A percentile compares a stretch with the other conserved stretches of the same genome.
Evolutionary conservation across 2,329 filamentous ascomycete genomes (phyloP).

Genomic region (Didymella lethalis): DNA sequence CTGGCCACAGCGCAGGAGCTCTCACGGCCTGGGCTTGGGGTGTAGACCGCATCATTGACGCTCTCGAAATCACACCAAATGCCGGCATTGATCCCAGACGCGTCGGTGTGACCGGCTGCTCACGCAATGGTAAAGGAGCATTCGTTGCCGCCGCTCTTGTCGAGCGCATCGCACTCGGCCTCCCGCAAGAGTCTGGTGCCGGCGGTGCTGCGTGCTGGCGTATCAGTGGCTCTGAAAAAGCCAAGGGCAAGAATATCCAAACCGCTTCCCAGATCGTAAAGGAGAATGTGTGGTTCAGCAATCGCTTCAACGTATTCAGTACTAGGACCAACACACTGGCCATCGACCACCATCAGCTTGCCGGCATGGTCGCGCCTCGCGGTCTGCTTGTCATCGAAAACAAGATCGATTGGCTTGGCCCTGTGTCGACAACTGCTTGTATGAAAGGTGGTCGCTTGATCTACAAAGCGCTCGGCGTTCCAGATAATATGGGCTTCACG

Average conservation of each 20-base stretch:
- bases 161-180: slow-evolving; percentile 65
- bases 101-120: slow-evolving; percentile 68
- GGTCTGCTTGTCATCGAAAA: slow-evolving; percentile 66
- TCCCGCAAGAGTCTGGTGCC: slow-evolving; percentile 68
- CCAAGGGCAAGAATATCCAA: slow-evolving; percentile 66
- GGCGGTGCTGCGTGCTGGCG: slow-evolving; percentile 70
- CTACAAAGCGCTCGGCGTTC: slow-evolving; percentile 63
- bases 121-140: slow-evolving; percentile 70
- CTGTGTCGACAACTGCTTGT: slow-evolving; percentile 64
- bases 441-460: slow-evolving; percentile 64
- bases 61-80: slow-evolving; percentile 60
- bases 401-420: slow-evolving; percentile 66
- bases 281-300: slow-evolving; percentile 71
- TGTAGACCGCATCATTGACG: slow-evolving; percentile 67
- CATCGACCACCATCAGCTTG: slow-evolving; percentile 66
- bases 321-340: slow-evolving; percentile 58
- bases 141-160: slow-evolving; percentile 68
- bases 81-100: slow-evolving; percentile 54
- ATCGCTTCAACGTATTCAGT: slow-evolving; percentile 62
- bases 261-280: slow-evolving; percentile 65
- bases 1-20: slow-evolving; percentile 62
- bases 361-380: slow-evolving; percentile 64
- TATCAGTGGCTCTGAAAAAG: slow-evolving; percentile 55
- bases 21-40: slow-evolving; percentile 71
- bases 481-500: slow-evolving; percentile 66